phyloP scores from a whole-genome alignment of 2,329 filamentous ascomycete species.

The Camillea tinctor region DNA sequence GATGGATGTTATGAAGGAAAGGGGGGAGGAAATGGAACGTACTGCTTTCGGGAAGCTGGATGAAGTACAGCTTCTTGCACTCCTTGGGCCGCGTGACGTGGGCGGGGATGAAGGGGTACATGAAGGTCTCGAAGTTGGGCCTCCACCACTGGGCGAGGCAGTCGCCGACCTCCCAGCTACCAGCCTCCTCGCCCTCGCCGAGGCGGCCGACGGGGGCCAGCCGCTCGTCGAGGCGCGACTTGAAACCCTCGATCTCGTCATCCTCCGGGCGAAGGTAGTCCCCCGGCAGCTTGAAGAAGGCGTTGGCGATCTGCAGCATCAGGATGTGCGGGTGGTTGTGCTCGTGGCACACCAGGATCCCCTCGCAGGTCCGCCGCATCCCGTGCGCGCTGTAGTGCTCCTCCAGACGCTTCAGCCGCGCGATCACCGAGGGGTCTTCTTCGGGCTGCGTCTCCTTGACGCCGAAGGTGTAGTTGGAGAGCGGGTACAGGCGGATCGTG shows the following conservation, averaged over 20 bases:
- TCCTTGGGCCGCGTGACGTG: constrained; percentile 97
- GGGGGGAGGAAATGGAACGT: constrained; percentile 31
- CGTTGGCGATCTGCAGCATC: constrained; percentile 99
- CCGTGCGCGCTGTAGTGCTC: constrained; percentile 90
- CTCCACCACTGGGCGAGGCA: constrained; percentile 98
- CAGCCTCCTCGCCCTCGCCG: constrained; percentile 77
- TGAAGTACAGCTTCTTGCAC: constrained; percentile 98
- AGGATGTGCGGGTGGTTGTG: constrained; percentile 98
- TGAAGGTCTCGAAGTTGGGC: constrained; percentile 98
- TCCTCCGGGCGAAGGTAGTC: constrained; percentile 90
- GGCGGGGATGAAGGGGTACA: constrained; percentile 97
- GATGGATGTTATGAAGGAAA: not conserved
- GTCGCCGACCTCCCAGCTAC: constrained; percentile 93
- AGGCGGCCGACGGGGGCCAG: constrained; percentile 87
- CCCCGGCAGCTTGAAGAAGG: constrained; percentile 97
- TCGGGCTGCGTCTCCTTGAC: constrained; percentile 98
- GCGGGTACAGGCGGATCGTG: constrained; percentile 87
- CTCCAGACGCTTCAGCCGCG: constrained; percentile 88
- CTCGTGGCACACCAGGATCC: constrained; percentile 95
- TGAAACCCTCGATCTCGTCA: constrained; percentile 94
- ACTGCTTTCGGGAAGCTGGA: constrained; percentile 91
- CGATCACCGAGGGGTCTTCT: constrained; percentile 93
- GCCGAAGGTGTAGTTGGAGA: constrained; percentile 98
- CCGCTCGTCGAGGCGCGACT: constrained; percentile 85
- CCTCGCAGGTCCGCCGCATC: constrained; percentile 96